Conservation (phyloP, 1,139 yeast species). For the Candida tunisiensis region DNA sequence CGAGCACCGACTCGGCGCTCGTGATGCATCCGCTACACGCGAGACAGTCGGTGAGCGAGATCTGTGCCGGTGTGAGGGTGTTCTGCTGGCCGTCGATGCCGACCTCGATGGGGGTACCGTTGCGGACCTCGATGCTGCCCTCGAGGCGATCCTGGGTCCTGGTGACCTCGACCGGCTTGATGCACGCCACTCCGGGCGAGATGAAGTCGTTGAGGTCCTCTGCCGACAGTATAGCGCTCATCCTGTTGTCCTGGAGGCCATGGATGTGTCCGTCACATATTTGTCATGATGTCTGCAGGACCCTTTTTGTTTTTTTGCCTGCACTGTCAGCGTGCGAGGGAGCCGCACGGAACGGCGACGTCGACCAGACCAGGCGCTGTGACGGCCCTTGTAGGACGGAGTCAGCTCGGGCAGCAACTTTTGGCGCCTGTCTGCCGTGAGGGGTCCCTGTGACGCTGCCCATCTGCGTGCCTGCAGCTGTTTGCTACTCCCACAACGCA, state of each 20-base stretch:
- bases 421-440: no score
- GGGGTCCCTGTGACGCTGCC: no score
- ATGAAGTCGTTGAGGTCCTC: slow-evolving; percentile 91
- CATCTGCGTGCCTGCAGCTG: no score
- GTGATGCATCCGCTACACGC: slow-evolving; percentile 98
- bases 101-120: slow-evolving; percentile 57
- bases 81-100: slow-evolving; percentile 38
- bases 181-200: slow-evolving; percentile 87
- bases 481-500: no score
- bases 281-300: neutral
- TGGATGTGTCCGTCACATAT: neutral
- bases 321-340: no score
- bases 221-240: slow-evolving; percentile 81
- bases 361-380: no score
- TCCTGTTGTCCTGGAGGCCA: slow-evolving; percentile 13
- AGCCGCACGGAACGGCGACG: no score
- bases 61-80: slow-evolving; percentile 63
- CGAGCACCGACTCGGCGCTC: slow-evolving; percentile 84
- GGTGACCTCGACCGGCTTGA: slow-evolving; percentile 55
- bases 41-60: slow-evolving; percentile 78
- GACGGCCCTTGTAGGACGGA: no score
- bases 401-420: no score
- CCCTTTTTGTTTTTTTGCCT: neutral
- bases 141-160: slow-evolving; percentile 27
- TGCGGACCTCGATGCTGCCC: slow-evolving; percentile 45